Evolutionary conservation across 306 rosid genomes (phyloP).

Genomic region (Malus orientalis): DNA sequence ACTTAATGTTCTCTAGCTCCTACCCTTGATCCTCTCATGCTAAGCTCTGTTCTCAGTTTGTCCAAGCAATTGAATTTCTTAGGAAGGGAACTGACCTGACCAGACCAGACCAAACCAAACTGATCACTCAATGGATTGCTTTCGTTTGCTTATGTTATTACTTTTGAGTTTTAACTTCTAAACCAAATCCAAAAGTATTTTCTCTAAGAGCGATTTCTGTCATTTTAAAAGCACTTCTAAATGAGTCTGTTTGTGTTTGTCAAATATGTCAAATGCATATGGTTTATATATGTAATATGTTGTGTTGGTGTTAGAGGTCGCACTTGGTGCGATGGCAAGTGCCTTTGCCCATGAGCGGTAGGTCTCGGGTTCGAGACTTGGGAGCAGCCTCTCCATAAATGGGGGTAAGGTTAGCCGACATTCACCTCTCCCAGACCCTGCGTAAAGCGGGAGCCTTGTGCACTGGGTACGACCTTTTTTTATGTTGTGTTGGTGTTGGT

Average conservation of each 20-base stretch:
- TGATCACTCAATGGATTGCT: neutral
- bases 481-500: conserved; percentile 4
- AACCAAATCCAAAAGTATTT: too few species aligned
- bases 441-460: too few species aligned
- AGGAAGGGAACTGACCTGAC: neutral
- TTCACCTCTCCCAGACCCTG: too few species aligned
- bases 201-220: too few species aligned
- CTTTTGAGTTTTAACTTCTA: neutral
- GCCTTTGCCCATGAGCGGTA: too few species aligned
- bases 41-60: neutral
- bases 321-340: too few species aligned
- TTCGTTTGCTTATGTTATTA: neutral
- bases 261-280: neutral
- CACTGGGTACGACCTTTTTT: too few species aligned
- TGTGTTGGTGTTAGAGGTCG: conserved; percentile 5
- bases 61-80: neutral
- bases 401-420: too few species aligned
- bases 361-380: too few species aligned
- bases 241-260: too few species aligned
- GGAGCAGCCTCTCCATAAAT: too few species aligned
- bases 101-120: neutral
- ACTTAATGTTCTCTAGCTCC: neutral
- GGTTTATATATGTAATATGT: neutral
- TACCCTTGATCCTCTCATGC: neutral
- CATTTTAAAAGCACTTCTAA: too few species aligned